Evolutionary conservation across 805 yeast species (phyloP), one percentile per base, ranked within the genome.

Genomic region (Metschnikowia chrysomelidarum): DNA sequence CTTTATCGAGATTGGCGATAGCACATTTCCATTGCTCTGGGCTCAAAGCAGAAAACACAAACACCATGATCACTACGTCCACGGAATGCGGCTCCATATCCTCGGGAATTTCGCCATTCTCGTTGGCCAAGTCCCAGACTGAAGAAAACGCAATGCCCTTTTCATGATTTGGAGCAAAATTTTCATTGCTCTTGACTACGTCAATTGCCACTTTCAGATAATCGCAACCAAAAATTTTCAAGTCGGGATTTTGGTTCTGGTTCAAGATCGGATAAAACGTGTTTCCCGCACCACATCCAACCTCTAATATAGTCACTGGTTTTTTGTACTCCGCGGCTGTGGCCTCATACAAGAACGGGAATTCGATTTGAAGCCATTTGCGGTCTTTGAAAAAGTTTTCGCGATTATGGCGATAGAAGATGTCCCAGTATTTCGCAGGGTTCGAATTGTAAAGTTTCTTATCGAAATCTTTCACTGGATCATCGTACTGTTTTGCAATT

Each of bases 201-300:
- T 91, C 88, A 12, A 93, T 93, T 0, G 98, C 98, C 43, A 82
- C 81, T 40, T 81, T 78, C 39, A 94, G 83, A 57, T 84, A 93
- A 60, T 93, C 98, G 32, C 88, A 93, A 2, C 95, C 98, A 36
- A 77, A 73, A 6, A 93, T 76, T 47, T 66, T 73, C 34, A 93
- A 64, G 18, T 79, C 62, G n/a, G 80, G 79, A 61, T 93, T 93
- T 57, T 85, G 71, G 57, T 93, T 93, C 49, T 83, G 88, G 36
- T 73, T 73, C 39, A 93, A 64, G 14, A 93, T 81, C 4, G 98
- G 98, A 59, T 83, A 93, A 68, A 93, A 75, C 0, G 98, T 93
- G 59, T 93, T 93, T 8, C 98, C 98, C 4, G 96, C 98, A 38
- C 98, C 98, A 64, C 98, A 93, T 3, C 98, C 98, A 30, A 93